Percentiles rank a stretch among this genome's conserved stretches.
Evolutionary conservation across 768 basidiomycete genomes (phyloP).

Genomic region (Coprinopsis sp.): DNA sequence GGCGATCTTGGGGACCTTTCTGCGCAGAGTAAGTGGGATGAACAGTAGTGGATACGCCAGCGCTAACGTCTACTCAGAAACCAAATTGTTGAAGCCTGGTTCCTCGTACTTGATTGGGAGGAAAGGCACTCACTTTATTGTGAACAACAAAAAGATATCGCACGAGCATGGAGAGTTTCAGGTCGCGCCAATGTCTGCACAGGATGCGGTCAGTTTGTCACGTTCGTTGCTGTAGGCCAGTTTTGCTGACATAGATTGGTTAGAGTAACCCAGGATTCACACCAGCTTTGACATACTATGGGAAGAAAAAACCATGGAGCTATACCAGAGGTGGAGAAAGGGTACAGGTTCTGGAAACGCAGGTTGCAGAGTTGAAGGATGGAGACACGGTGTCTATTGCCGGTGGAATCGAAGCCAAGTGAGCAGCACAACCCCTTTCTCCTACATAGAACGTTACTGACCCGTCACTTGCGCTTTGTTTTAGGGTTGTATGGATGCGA

Average conservation of each 20-base stretch:
- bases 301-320: constrained; percentile 42
- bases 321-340: constrained; percentile 35
- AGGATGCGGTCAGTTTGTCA: constrained; percentile 50
- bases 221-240: neutral
- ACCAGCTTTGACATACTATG: constrained; percentile 46
- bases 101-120: constrained; percentile 53
- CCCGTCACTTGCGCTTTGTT: neutral
- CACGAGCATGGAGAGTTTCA: constrained; percentile 53
- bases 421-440: constrained; percentile 22
- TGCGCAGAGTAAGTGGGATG: no score
- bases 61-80: no score
- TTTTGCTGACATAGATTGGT: neutral
- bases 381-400: constrained; percentile 52
- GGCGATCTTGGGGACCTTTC: no score
- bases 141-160: constrained; percentile 64
- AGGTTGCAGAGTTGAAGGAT: constrained; percentile 40
- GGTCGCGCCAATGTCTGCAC: constrained; percentile 46
- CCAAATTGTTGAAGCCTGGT: constrained; percentile 61
- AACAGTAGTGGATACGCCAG: no score
- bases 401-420: constrained; percentile 42
- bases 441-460: neutral
- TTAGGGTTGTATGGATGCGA: constrained; percentile 48
- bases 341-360: constrained; percentile 31
- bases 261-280: constrained; percentile 47
- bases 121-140: constrained; percentile 44